phyloP scores from a whole-genome alignment of 345 rosid genomes.

The Boechera retrofracta region DNA sequence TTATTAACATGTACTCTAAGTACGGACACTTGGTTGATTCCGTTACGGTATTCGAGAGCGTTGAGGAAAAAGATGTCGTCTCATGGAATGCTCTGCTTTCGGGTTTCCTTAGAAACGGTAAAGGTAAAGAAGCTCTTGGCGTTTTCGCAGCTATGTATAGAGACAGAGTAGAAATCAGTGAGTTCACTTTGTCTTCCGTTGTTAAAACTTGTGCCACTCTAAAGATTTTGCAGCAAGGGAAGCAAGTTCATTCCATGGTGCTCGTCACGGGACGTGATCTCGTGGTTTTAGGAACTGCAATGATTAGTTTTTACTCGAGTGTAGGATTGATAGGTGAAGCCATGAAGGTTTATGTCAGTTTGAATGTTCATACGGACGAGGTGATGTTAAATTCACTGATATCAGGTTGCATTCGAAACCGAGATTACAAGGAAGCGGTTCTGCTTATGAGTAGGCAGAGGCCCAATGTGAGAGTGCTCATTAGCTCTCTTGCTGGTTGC shows the following conservation, averaged over 20 bases:
- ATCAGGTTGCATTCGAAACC: slow-evolving; percentile 65
- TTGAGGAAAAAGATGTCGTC: slow-evolving; percentile 64
- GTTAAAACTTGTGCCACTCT: slow-evolving; percentile 66
- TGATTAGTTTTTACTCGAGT: slow-evolving; percentile 69
- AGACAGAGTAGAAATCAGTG: slow-evolving; percentile 60
- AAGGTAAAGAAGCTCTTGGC: slow-evolving; percentile 58
- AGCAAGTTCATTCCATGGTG: slow-evolving; percentile 75
- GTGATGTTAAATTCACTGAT: slow-evolving; percentile 72
- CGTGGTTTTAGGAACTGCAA: slow-evolving; percentile 71
- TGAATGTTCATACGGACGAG: slow-evolving; percentile 50
- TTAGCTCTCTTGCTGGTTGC: slow-evolving; percentile 72
- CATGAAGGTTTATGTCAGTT: slow-evolving; percentile 55
- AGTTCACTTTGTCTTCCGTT: slow-evolving; percentile 69
- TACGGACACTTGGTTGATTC: slow-evolving; percentile 55
- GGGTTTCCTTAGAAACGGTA: slow-evolving; percentile 59
- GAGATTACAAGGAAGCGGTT: slow-evolving; percentile 59
- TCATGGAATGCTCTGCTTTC: slow-evolving; percentile 82
- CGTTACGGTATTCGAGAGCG: slow-evolving; percentile 57
- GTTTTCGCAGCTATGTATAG: slow-evolving; percentile 62
- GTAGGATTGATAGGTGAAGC: slow-evolving; percentile 60
- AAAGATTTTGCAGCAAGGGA: slow-evolving; percentile 65
- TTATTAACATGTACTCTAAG: slow-evolving; percentile 76
- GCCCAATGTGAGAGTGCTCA: slow-evolving; percentile 65
- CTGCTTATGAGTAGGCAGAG: slow-evolving; percentile 53
- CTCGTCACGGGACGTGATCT: slow-evolving; percentile 72